phyloP scores from a whole-genome alignment of 1,284 basidiomycete species.

The Trichosporon faecale region DNA sequence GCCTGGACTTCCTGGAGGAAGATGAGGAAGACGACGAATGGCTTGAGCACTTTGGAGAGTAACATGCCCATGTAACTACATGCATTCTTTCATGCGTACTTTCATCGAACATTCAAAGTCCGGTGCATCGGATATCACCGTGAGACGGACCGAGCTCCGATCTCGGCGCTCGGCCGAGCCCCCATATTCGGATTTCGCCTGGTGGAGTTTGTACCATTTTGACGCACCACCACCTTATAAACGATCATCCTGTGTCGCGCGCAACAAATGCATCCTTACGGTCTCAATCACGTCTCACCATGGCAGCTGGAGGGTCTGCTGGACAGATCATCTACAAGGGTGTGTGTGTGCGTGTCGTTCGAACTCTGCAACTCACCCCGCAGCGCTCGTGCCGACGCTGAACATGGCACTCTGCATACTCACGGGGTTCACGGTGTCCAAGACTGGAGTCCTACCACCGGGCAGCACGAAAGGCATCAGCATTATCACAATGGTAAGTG shows the following conservation, averaged over 20 bases:
- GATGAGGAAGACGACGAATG: constrained; percentile 33
- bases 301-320: constrained; percentile 12
- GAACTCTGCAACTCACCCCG: not conserved
- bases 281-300: not conserved
- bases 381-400: constrained; percentile 47
- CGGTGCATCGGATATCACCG: not conserved
- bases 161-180: not conserved
- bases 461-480: constrained; percentile 42
- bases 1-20: constrained; percentile 44
- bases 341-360: constrained; percentile 26
- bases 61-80: not conserved
- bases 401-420: constrained; percentile 45
- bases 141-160: not conserved
- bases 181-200: not conserved
- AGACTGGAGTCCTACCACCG: constrained; percentile 37
- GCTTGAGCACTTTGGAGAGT: constrained; percentile 3
- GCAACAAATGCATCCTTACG: not conserved
- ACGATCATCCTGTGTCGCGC: not conserved
- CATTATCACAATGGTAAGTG: constrained; percentile 41
- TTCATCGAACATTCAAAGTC: not conserved
- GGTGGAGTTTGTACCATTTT: not conserved
- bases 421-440: constrained; percentile 39
- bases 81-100: too few relatives aligned
- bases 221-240: not conserved
- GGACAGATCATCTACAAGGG: constrained; percentile 48